These are phyloP conservation scores for Rhizomucor pusillus DNA, from an alignment of 371 early-diverging fungal species.

Conservation along the genomic window DNA sequence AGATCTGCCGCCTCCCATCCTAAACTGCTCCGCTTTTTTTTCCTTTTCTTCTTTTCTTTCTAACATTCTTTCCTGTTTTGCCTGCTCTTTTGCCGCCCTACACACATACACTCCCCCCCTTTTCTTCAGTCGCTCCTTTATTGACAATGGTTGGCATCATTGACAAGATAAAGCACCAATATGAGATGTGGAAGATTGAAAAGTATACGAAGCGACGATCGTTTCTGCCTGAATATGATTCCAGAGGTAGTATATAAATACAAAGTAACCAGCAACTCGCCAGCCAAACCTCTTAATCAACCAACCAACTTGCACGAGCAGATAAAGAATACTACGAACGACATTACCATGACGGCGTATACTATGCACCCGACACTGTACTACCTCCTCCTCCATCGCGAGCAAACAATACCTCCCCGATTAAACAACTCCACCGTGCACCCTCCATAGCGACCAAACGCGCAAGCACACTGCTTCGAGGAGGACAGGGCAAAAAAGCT, in stretches of 20 bases:
- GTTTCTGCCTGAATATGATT: slow-evolving; percentile 62
- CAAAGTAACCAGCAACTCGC: too few relatives aligned
- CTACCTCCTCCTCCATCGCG: slow-evolving; percentile 3
- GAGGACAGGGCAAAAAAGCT: not conserved
- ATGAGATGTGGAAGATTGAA: slow-evolving; percentile 66
- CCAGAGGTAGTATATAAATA: slow-evolving; percentile 33
- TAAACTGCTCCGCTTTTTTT: not conserved
- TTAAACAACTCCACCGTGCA: slow-evolving; percentile 3
- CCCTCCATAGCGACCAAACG: slow-evolving; percentile 10
- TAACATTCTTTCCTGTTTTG: slow-evolving; percentile 4
- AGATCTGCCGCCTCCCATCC: not conserved
- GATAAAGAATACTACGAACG: slow-evolving; percentile 22
- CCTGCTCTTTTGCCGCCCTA: not conserved
- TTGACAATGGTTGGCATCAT: slow-evolving; percentile 50
- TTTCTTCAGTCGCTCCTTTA: not conserved
- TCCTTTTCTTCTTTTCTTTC: slow-evolving; percentile 6
- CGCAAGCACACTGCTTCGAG: slow-evolving; percentile 7
- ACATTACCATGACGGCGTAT: slow-evolving; percentile 22
- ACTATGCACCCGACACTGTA: slow-evolving; percentile 3
- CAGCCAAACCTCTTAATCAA: too few relatives aligned
- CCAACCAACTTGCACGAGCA: too few relatives aligned
- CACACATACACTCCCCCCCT: slow-evolving; percentile 1
- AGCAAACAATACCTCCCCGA: not conserved
- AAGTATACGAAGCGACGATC: slow-evolving; percentile 63
- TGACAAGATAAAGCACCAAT: slow-evolving; percentile 56